A percentile compares a stretch with the other conserved stretches of the same genome.
Conservation (phyloP, 2,329 filamentous ascomycete genomes). For the Fusarium praegraminearum region DNA sequence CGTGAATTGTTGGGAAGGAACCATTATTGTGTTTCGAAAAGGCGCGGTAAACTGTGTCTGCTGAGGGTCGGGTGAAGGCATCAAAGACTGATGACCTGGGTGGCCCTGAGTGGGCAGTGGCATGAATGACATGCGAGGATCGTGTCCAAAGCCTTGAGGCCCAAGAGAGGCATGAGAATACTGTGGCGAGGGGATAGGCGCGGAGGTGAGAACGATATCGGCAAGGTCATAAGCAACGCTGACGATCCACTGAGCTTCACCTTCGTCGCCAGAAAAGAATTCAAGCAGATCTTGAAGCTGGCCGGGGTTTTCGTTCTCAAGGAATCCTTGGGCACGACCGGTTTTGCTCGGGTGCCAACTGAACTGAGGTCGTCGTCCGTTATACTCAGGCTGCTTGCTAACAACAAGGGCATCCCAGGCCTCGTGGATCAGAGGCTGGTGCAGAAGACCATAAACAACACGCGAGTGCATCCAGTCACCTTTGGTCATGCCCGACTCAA, state of each 20-base stretch:
- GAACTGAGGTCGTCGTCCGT: conserved; percentile 67
- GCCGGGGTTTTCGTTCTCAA: conserved; percentile 72
- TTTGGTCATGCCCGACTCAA: conserved; percentile 72
- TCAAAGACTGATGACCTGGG: conserved; percentile 47
- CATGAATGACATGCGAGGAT: conserved; percentile 49
- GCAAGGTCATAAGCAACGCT: conserved; percentile 69
- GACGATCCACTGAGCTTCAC: conserved; percentile 68
- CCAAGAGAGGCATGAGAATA: conserved; percentile 48
- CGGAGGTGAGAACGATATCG: conserved; percentile 57
- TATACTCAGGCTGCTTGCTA: conserved; percentile 67
- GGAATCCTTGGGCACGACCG: conserved; percentile 67
- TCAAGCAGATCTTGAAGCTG: conserved; percentile 74
- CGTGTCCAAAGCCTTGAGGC: conserved; percentile 46
- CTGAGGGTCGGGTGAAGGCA: conserved; percentile 48
- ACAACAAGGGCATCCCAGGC: conserved; percentile 70
- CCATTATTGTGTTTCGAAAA: conserved; percentile 52
- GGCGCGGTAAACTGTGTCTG: conserved; percentile 48
- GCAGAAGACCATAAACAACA: conserved; percentile 75
- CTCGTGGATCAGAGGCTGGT: conserved; percentile 71
- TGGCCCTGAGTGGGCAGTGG: conserved; percentile 51
- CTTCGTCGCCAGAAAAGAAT: conserved; percentile 70
- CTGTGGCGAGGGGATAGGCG: conserved; percentile 50
- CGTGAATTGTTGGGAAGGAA: conserved; percentile 50
- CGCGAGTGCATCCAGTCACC: conserved; percentile 77
- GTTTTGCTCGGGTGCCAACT: conserved; percentile 71